Conservation (phyloP, 176 grass and related monocot genomes). For the Chrysopogon serrulatus region DNA sequence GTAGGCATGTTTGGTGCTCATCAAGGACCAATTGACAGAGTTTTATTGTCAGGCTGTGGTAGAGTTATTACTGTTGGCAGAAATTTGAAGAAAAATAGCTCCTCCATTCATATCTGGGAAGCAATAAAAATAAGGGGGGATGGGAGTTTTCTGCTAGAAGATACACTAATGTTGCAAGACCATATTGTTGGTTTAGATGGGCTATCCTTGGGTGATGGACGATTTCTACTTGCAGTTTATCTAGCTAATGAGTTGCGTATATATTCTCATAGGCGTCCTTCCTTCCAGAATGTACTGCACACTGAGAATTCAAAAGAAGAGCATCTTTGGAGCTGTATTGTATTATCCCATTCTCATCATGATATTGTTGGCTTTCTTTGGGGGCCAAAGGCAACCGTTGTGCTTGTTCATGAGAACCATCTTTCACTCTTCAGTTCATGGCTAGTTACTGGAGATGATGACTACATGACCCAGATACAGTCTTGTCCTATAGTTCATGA, state of each 20-base stretch:
- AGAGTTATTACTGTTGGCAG: conserved; percentile 66
- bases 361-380: conserved; percentile 68
- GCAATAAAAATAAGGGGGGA: conserved; percentile 48
- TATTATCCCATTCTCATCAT: conserved; percentile 51
- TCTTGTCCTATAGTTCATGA: conserved; percentile 19
- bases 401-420: conserved; percentile 86
- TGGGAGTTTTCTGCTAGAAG: conserved; percentile 78
- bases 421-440: conserved; percentile 73
- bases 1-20: conserved; percentile 67
- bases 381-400: conserved; percentile 74
- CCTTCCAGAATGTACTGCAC: conserved; percentile 44
- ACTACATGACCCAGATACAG: not conserved
- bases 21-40: conserved; percentile 42
- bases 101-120: conserved; percentile 81
- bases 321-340: conserved; percentile 82
- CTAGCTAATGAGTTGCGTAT: conserved; percentile 73
- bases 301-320: conserved; percentile 42
- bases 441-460: conserved; percentile 30
- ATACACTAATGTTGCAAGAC: conserved; percentile 48
- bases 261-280: conserved; percentile 68
- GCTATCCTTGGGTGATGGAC: conserved; percentile 75
- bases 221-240: conserved; percentile 66
- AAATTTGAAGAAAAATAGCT: conserved; percentile 34
- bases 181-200: conserved; percentile 72
- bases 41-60: conserved; percentile 71